Conservation (phyloP, 2,329 filamentous ascomycete genomes). For the Fusarium buxicola region DNA sequence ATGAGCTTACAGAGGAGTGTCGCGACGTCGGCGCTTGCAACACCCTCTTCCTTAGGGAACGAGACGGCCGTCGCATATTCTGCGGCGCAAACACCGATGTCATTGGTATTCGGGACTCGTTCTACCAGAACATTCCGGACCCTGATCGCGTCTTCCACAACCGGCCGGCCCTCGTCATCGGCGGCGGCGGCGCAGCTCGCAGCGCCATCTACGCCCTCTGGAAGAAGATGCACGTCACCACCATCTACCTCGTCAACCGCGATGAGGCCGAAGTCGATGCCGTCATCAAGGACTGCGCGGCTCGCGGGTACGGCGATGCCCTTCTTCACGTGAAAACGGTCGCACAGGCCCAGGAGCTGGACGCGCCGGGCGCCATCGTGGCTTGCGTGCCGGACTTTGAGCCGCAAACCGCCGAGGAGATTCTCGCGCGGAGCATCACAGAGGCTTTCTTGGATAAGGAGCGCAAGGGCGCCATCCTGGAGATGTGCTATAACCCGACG, state of each 20-base stretch:
- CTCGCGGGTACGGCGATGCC: slow-evolving; percentile 68
- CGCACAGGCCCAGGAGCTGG: slow-evolving; percentile 68
- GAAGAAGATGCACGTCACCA: slow-evolving; percentile 73
- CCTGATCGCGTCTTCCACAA: slow-evolving; percentile 63
- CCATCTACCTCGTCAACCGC: slow-evolving; percentile 83
- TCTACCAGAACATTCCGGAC: slow-evolving; percentile 65
- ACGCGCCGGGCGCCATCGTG: slow-evolving; percentile 74
- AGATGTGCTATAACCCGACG: slow-evolving; percentile 86
- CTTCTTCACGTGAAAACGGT: slow-evolving; percentile 71
- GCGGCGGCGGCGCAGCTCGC: slow-evolving; percentile 82
- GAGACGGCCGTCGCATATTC: slow-evolving; percentile 62
- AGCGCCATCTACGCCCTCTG: slow-evolving; percentile 81
- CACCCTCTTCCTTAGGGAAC: slow-evolving; percentile 75
- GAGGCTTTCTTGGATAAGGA: slow-evolving; percentile 60
- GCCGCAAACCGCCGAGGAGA: slow-evolving; percentile 73
- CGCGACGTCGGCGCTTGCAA: slow-evolving; percentile 82
- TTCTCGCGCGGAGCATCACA: slow-evolving; percentile 66
- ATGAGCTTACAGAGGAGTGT: slow-evolving; percentile 78
- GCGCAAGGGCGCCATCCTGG: slow-evolving; percentile 75
- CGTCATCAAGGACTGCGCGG: slow-evolving; percentile 72
- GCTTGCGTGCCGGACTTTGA: slow-evolving; percentile 81
- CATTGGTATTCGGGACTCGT: slow-evolving; percentile 79
- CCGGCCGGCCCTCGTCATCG: slow-evolving; percentile 77
- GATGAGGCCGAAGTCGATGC: slow-evolving; percentile 74
- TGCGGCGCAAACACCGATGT: slow-evolving; percentile 87